A percentile compares a stretch with the other conserved stretches of the same genome.
Evolutionary conservation across 257 asterid species (phyloP).

Genomic region (Vinca minor): DNA sequence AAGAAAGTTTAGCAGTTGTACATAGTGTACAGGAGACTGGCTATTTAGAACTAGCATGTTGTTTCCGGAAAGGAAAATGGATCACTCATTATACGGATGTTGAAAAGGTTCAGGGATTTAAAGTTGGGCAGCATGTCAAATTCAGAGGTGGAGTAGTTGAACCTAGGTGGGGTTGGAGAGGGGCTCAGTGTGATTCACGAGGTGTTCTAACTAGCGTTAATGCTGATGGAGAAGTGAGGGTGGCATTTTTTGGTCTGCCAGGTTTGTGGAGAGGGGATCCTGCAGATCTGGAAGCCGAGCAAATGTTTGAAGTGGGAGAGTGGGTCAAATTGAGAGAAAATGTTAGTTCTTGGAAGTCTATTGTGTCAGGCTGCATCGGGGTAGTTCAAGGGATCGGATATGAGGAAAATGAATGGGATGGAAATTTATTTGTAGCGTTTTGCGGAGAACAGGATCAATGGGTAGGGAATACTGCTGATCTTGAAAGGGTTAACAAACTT

Average conservation of each 20-base stretch:
- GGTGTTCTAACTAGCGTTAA: slow-evolving; percentile 68
- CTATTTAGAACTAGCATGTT: slow-evolving; percentile 86
- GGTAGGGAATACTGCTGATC: slow-evolving; percentile 48
- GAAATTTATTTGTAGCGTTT: slow-evolving; percentile 55
- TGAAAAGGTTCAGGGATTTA: slow-evolving; percentile 73
- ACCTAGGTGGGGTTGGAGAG: slow-evolving; percentile 99
- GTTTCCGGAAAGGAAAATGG: slow-evolving; percentile 78
- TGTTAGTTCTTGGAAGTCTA: slow-evolving; percentile 62
- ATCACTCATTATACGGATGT: slow-evolving; percentile 76
- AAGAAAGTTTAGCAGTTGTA: slow-evolving; percentile 83
- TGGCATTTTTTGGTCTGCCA: slow-evolving; percentile 62
- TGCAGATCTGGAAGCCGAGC: slow-evolving; percentile 68
- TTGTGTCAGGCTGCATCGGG: slow-evolving; percentile 70
- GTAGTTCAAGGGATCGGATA: slow-evolving; percentile 77
- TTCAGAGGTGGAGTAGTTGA: slow-evolving; percentile 67
- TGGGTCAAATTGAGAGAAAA: slow-evolving; percentile 67
- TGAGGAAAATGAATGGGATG: slow-evolving; percentile 63
- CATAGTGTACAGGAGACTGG: slow-evolving; percentile 87
- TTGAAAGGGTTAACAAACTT: slow-evolving; percentile 45
- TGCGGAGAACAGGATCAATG: slow-evolving; percentile 92
- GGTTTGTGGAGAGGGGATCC: slow-evolving; percentile 95
- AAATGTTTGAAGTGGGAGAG: slow-evolving; percentile 72
- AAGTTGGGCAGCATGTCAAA: slow-evolving; percentile 78
- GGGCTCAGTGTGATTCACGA: slow-evolving; percentile 52
- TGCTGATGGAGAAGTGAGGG: slow-evolving; percentile 84